A percentile compares a stretch with the other conserved stretches of the same genome.
Conservation (phyloP, 306 rosid species). For the Cucurbita argyrosperma region DNA sequence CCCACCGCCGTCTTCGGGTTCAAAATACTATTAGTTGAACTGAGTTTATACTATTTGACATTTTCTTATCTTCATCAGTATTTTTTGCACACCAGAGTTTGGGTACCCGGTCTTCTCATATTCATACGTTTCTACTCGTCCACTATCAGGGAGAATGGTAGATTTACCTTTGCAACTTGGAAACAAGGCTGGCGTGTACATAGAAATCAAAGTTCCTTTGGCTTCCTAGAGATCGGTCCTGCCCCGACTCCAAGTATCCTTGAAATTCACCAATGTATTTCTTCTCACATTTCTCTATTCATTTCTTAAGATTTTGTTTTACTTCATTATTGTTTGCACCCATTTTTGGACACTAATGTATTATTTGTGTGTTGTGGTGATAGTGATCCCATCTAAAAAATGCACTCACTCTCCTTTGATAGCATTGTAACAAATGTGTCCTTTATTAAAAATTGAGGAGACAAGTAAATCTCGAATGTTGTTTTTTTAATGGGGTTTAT, state of each 20-base stretch:
- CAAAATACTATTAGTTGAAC: constrained; percentile 33
- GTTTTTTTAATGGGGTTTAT: neutral
- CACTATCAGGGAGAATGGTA: neutral
- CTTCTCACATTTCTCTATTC: constrained; percentile 20
- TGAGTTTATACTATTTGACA: constrained; percentile 3
- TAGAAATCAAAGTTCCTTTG: constrained; percentile 44
- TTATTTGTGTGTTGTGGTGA: neutral
- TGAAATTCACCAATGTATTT: constrained; percentile 18
- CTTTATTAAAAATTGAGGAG: neutral
- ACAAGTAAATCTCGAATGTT: neutral
- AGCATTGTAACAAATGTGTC: neutral
- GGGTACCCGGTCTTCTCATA: constrained; percentile 21
- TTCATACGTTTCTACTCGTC: constrained; percentile 1
- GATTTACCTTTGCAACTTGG: neutral
- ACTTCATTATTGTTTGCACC: neutral
- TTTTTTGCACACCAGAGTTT: constrained; percentile 33
- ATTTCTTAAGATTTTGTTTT: constrained; percentile 1
- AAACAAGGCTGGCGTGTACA: constrained; percentile 20
- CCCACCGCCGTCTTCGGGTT: constrained; percentile 53
- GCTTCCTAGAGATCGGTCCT: constrained; percentile 17
- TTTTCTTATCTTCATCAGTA: constrained; percentile 28
- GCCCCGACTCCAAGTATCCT: constrained; percentile 15
- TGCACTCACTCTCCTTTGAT: neutral
- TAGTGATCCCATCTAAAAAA: neutral
- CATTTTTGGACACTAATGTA: constrained; percentile 26